These are phyloP conservation scores for Tricholoma saponaceum DNA, from an alignment of 768 basidiomycete species.

Conservation along the genomic window DNA sequence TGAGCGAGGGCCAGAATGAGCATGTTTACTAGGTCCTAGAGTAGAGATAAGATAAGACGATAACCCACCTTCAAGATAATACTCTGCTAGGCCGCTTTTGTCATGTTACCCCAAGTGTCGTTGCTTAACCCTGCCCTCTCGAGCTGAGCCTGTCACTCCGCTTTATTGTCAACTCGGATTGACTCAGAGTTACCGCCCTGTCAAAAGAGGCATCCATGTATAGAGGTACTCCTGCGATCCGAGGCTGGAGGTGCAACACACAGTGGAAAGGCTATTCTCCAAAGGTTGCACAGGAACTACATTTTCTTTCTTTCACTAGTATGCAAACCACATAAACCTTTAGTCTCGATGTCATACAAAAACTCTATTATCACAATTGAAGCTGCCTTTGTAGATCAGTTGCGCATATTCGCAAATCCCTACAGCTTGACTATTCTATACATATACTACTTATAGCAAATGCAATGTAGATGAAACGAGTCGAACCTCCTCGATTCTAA, in stretches of 20 bases:
- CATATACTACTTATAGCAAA: not conserved
- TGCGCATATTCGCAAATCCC: no score
- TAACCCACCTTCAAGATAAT: no score
- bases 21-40: no score
- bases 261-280: slow-evolving; percentile 25
- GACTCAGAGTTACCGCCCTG: slow-evolving; percentile 41
- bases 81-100: no score
- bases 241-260: slow-evolving; percentile 5
- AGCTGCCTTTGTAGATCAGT: no score
- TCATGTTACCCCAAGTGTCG: slow-evolving; percentile 44
- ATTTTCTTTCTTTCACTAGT: not conserved
- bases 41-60: no score
- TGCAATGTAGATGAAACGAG: no score
- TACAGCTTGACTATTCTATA: not conserved
- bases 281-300: slow-evolving; percentile 22
- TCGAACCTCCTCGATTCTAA: no score
- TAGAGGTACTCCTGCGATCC: not conserved
- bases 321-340: no score
- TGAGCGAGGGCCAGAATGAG: slow-evolving; percentile 31
- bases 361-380: no score
- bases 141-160: slow-evolving; percentile 39
- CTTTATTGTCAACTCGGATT: no score
- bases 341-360: no score
- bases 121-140: slow-evolving; percentile 28
- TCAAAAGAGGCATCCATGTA: slow-evolving; percentile 28